Base-by-base conservation (phyloP, 2,329 filamentous ascomycete genomes). In the Colletotrichum aenigma region DNA sequence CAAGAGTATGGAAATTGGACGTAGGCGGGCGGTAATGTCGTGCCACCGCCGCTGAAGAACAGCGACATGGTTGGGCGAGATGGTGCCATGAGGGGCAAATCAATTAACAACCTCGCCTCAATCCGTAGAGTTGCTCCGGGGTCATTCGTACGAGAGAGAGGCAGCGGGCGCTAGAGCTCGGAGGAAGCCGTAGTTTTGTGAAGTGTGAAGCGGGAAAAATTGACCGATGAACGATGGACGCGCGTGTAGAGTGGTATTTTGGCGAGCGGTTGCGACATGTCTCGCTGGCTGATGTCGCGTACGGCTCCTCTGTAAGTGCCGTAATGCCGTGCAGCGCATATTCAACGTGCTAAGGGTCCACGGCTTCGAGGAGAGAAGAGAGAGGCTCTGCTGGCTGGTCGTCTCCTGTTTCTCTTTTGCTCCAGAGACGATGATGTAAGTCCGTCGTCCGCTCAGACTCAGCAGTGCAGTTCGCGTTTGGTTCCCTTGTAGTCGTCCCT, bases 1-100 rank as follows among this genome's bases (percentile, higher is more conserved):
- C 73, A 75, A 75, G 64, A 68, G 28, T 13, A 7, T 75, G 64
- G 70, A 75, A 73, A 73, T 75, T 75, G 70, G 64, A 61, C 30
- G 26, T 61, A 32, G 30, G 32, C 55, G 55, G 55, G 62, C 70
- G 56, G 32, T 65, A 64, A 65, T 38, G 69, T 69, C 52, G 70
- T 62, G 64, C 65, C 73, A 75, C 70, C 58, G 64, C 28, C 52
- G 70, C 66, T 58, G 61, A 48, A 36, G 28, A n/a, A 64, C 52
- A 34, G 64, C 73, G 56, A 75, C 55, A 68, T 64, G 21, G 69
- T 34, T 38, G 30, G 36, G 30, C 56, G 36, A 26, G 69, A 71
- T 56, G 30, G 43, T 73, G 70, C 43, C 24, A 72, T 38, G 48
- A 66, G 30, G 72, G 61, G 61, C 38, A 21, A 34, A 32, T 66